Base-by-base conservation (phyloP, 2,329 filamentous ascomycete genomes). In the Tolypocladium capitatum region DNA sequence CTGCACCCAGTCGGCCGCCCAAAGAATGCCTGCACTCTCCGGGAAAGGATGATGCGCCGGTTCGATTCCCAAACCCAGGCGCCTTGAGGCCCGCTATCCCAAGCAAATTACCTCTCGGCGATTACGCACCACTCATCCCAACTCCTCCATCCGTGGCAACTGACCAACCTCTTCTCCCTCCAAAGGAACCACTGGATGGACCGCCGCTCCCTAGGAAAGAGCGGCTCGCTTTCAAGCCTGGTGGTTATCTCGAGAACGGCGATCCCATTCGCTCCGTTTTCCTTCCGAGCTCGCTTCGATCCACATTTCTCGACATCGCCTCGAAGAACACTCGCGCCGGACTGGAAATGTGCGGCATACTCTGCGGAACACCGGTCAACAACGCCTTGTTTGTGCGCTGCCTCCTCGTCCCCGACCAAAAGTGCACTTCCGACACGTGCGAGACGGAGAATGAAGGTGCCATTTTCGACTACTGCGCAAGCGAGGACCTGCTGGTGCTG, bases 321-420 rank as follows among this genome's bases (percentile, higher is more conserved):
- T 68, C 76, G 0, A 66, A 77, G 18, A 97, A 98, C 62, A 98
- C 92, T 0, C 69, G 70, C 30, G 73, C 74, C 4, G 94, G 94
- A 33, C 75, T 97, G 18, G 92, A 98, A 68, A 97, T 92, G 55
- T 97, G 92, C 61, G 92, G 91, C 33, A 91, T 98, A 54, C 75
- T 98, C 11, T 94, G 89, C 59, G 92, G 91, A 8, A 91, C 87
- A 1, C 73, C 90, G 1, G 85, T 95, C 58, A 91, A 90, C 55
- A 96, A 96, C 61, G 92, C 92, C 1, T 73, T 98, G 3, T 97
- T 97, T 68, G 82, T 98, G 50, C 87, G 84, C 5, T 82, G 84
- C 48, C 76, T 98, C 5, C 76, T 98, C 24, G 90, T 98, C 21
- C 92, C 92, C 0, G 86, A 94, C 59, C 92, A 98, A 63, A 84